A percentile compares a stretch with the other conserved stretches of the same genome.
Evolutionary conservation across 225 moss, liverwort and hornwort species (phyloP).

Genomic region (Asterella californica): DNA sequence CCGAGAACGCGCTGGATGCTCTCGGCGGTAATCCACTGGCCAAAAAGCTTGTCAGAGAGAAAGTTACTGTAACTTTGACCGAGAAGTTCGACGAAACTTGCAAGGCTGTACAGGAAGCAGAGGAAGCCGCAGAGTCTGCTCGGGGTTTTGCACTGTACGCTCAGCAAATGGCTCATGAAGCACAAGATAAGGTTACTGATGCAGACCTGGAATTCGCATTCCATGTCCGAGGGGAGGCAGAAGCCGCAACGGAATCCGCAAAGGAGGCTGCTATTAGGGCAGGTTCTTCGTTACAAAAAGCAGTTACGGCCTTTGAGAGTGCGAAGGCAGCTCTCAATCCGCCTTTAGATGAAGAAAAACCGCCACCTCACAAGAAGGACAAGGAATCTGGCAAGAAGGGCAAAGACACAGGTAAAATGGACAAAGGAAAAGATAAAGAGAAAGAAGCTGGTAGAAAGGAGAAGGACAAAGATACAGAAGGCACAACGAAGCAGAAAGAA

Average conservation of each 20-base stretch:
- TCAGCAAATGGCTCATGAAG: conserved; percentile 45
- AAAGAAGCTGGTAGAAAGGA: conserved; percentile 13
- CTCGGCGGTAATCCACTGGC: conserved; percentile 35
- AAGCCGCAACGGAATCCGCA: conserved; percentile 41
- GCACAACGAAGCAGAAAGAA: conserved; percentile 23
- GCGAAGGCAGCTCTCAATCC: conserved; percentile 43
- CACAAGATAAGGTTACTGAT: conserved; percentile 49
- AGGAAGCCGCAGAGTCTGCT: conserved; percentile 30
- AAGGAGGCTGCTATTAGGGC: conserved; percentile 40
- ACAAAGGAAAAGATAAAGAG: neutral
- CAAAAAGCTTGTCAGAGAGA: conserved; percentile 55
- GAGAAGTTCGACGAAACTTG: conserved; percentile 36
- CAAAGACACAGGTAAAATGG: conserved; percentile 25
- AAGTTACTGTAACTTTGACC: conserved; percentile 28
- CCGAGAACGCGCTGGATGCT: conserved; percentile 36
- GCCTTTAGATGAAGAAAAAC: conserved; percentile 21
- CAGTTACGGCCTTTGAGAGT: conserved; percentile 40
- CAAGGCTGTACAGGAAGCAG: conserved; percentile 38
- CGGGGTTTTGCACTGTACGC: conserved; percentile 38
- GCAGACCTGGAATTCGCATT: conserved; percentile 49
- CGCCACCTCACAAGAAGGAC: conserved; percentile 26
- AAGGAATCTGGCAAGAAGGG: conserved; percentile 32
- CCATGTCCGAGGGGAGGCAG: conserved; percentile 49
- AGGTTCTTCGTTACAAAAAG: conserved; percentile 40
- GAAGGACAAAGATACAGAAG: conserved; percentile 26